Conservation (phyloP, 306 rosid genomes). For the Acacia acuminata region DNA sequence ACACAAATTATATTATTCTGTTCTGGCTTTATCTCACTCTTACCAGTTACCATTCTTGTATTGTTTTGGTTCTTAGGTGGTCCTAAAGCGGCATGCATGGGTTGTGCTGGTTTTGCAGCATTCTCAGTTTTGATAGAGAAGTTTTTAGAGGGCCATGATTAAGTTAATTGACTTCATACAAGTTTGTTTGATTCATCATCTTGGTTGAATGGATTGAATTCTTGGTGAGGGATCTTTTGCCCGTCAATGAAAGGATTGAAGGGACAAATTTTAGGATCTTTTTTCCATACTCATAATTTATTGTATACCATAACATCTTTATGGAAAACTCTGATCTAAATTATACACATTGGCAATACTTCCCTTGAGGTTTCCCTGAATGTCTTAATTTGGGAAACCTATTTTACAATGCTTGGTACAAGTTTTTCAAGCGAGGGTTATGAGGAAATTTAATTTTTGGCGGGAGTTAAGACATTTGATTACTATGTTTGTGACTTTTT, state of each 20-base stretch:
- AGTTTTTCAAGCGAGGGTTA: neutral
- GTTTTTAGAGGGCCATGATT: slow-evolving; percentile 79
- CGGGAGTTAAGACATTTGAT: neutral
- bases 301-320: slow-evolving; percentile 26
- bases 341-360: slow-evolving; percentile 7
- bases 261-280: neutral
- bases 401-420: neutral
- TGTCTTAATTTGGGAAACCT: neutral
- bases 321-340: slow-evolving; percentile 26
- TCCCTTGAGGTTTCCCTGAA: neutral
- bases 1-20: neutral
- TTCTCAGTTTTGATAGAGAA: slow-evolving; percentile 84
- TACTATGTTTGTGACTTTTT: neutral
- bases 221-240: neutral
- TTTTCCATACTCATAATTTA: slow-evolving; percentile 19
- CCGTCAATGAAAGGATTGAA: neutral
- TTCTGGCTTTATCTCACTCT: slow-evolving; percentile 27
- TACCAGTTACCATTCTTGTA: slow-evolving; percentile 26
- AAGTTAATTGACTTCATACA: slow-evolving; percentile 32
- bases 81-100: slow-evolving; percentile 87
- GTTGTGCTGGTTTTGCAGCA: slow-evolving; percentile 96
- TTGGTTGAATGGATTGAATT: neutral
- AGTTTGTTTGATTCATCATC: slow-evolving; percentile 2
- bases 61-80: slow-evolving; percentile 63
- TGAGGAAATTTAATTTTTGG: neutral